Conservation (phyloP, 2,329 filamentous ascomycete species). For the Fusarium sulawesiense region DNA sequence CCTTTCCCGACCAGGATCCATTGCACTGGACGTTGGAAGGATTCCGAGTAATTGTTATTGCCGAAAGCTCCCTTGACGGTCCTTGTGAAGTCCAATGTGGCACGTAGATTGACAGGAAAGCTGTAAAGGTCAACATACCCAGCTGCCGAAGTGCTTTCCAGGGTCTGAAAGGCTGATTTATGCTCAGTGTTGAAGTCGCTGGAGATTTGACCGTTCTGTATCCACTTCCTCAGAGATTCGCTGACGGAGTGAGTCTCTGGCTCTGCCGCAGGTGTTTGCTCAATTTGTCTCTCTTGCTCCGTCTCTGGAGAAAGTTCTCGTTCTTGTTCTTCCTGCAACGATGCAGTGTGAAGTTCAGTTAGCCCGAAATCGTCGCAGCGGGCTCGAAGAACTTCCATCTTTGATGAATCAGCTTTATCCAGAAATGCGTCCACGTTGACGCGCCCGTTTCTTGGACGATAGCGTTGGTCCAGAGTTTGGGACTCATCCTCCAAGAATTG, state of each 20-base stretch:
- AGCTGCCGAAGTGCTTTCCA: constrained; percentile 35
- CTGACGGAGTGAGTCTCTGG: constrained; percentile 59
- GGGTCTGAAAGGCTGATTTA: constrained; percentile 25
- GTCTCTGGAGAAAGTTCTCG: constrained; percentile 73
- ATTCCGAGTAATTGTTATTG: constrained; percentile 18
- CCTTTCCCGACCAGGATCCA: constrained; percentile 32
- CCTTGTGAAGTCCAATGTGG: constrained; percentile 34
- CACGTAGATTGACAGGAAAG: constrained; percentile 30
- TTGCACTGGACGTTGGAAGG: constrained; percentile 42
- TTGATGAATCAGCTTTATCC: neutral
- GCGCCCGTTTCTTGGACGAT: constrained; percentile 52
- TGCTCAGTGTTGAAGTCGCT: no score
- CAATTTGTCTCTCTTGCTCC: constrained; percentile 67
- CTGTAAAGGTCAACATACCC: constrained; percentile 10
- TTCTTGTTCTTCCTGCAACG: constrained; percentile 74
- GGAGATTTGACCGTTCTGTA: no score
- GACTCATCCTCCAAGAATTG: constrained; percentile 68
- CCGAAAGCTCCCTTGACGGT: constrained; percentile 12
- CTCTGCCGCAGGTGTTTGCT: constrained; percentile 57
- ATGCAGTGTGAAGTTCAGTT: neutral
- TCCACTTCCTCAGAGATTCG: constrained; percentile 49
- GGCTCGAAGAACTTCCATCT: neutral
- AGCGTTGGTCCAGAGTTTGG: constrained; percentile 63
- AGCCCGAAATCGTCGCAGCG: constrained; percentile 26
- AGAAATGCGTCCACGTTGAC: neutral